A percentile compares a stretch with the other conserved stretches of the same genome.
Evolutionary conservation across 768 basidiomycete genomes (phyloP).

Genomic region (Panaeolus cyanescens): DNA sequence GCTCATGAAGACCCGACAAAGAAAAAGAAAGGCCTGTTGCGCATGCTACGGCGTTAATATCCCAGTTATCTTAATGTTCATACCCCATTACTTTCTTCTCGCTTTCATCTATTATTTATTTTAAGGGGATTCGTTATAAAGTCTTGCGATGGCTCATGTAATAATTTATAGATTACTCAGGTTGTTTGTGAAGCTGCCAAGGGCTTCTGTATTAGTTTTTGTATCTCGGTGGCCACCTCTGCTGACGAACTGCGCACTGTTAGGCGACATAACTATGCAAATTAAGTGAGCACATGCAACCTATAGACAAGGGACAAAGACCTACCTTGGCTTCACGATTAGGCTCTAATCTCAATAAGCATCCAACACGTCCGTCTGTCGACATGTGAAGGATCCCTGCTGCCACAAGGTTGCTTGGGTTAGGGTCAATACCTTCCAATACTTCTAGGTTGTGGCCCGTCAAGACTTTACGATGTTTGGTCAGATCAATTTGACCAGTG

Average conservation of each 20-base stretch:
- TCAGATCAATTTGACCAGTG: slow-evolving; percentile 72
- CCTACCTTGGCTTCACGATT: slow-evolving; percentile 93
- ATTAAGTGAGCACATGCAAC: slow-evolving; percentile 5
- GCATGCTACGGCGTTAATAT: slow-evolving; percentile 43
- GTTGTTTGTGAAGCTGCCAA: slow-evolving; percentile 30
- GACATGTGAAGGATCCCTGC: slow-evolving; percentile 97
- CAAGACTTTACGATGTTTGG: slow-evolving; percentile 74
- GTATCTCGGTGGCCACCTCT: slow-evolving; percentile 75
- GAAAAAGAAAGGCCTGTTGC: slow-evolving; percentile 42
- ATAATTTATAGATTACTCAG: slow-evolving; percentile 20
- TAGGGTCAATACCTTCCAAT: slow-evolving; percentile 87
- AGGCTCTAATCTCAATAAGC: slow-evolving; percentile 89
- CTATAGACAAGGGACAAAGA: not conserved
- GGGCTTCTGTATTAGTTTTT: slow-evolving; percentile 52
- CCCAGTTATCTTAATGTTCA: not conserved
- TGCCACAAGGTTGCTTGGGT: slow-evolving; percentile 88
- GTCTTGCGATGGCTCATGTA: slow-evolving; percentile 17
- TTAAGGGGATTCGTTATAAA: slow-evolving; percentile 21
- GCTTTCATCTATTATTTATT: slow-evolving; percentile 15
- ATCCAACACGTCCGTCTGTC: slow-evolving; percentile 92
- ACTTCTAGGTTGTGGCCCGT: slow-evolving; percentile 77
- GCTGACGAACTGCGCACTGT: slow-evolving; percentile 97
- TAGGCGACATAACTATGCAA: slow-evolving; percentile 78
- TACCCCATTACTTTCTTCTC: slow-evolving; percentile 7
- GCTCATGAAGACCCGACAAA: slow-evolving; percentile 39